Conservation (phyloP, 1,284 basidiomycete species). For the Limonomyces culmigenus region DNA sequence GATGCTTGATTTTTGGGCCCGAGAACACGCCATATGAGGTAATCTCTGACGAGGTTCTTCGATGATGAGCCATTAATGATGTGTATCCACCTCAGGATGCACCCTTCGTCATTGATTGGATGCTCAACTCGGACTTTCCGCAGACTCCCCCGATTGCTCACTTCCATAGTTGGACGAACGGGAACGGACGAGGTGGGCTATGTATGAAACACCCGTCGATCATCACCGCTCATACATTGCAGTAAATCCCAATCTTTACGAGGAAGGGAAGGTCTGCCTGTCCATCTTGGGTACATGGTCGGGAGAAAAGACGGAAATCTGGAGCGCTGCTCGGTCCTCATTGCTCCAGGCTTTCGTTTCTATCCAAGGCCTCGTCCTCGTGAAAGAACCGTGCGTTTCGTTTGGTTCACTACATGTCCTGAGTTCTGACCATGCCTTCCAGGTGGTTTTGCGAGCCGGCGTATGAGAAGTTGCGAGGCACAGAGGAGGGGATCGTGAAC, state of each 20-base stretch:
- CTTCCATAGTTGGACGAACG: slow-evolving; percentile 89
- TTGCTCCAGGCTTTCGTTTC: slow-evolving; percentile 86
- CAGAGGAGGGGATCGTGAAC: slow-evolving; percentile 78
- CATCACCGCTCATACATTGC: too few species aligned
- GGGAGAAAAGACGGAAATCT: slow-evolving; percentile 74
- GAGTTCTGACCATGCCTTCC: slow-evolving; percentile 5
- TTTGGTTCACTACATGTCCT: neutral
- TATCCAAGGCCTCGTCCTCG: slow-evolving; percentile 85
- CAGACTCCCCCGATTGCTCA: slow-evolving; percentile 76
- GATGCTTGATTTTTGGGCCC: slow-evolving; percentile 83
- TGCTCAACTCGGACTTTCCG: slow-evolving; percentile 79
- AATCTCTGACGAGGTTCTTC: too few species aligned
- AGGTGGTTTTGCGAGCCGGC: slow-evolving; percentile 82
- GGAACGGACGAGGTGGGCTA: slow-evolving; percentile 70
- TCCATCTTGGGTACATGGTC: slow-evolving; percentile 88
- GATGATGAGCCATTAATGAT: too few species aligned
- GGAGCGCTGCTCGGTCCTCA: slow-evolving; percentile 69
- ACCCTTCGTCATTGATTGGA: slow-evolving; percentile 90
- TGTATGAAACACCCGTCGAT: too few species aligned
- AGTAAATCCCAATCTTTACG: slow-evolving; percentile 88
- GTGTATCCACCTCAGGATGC: too few species aligned
- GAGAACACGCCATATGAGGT: slow-evolving; percentile 88
- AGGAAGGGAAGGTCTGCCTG: slow-evolving; percentile 90
- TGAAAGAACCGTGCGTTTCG: slow-evolving; percentile 70
- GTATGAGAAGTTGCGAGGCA: slow-evolving; percentile 79